Conservation (phyloP, 1,139 yeast genomes). For the Candida glucosophila region DNA sequence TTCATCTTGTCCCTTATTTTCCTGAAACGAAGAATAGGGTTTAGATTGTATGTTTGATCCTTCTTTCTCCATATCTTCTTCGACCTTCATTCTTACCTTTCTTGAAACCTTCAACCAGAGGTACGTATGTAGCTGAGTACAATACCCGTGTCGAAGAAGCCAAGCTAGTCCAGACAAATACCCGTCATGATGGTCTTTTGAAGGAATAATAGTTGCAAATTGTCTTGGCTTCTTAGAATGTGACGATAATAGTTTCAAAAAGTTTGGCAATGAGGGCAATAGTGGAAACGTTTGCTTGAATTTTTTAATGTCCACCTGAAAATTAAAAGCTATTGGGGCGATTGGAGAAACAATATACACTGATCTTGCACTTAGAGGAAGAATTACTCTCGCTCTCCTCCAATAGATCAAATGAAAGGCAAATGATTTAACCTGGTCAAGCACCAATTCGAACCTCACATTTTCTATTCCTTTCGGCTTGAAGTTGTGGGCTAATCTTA, state of each 20-base stretch:
- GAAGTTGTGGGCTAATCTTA: slow-evolving; percentile 22
- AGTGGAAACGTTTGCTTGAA: slow-evolving; percentile 66
- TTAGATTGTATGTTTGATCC: too few relatives aligned
- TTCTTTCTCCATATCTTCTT: slow-evolving; percentile 71
- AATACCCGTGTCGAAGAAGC: slow-evolving; percentile 74
- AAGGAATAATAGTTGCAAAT: slow-evolving; percentile 67
- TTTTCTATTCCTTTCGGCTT: slow-evolving; percentile 6
- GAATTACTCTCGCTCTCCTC: slow-evolving; percentile 80
- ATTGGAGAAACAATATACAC: slow-evolving; percentile 81
- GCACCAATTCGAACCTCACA: slow-evolving; percentile 9
- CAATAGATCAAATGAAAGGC: slow-evolving; percentile 84
- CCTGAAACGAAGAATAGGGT: too few relatives aligned
- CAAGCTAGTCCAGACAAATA: slow-evolving; percentile 78
- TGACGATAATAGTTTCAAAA: slow-evolving; percentile 62
- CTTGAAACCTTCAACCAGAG: slow-evolving; percentile 71
- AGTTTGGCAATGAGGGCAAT: slow-evolving; percentile 68
- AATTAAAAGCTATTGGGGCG: slow-evolving; percentile 58
- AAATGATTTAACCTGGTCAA: slow-evolving; percentile 56
- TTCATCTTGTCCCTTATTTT: slow-evolving; percentile 1
- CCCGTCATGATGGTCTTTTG: slow-evolving; percentile 69
- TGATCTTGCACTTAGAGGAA: slow-evolving; percentile 69
- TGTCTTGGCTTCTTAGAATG: slow-evolving; percentile 59
- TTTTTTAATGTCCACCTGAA: slow-evolving; percentile 35
- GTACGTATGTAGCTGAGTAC: slow-evolving; percentile 75
- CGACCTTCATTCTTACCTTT: slow-evolving; percentile 70